Conservation (phyloP, 2,329 filamentous ascomycete genomes). For the Talaromyces albobiverticillius region DNA sequence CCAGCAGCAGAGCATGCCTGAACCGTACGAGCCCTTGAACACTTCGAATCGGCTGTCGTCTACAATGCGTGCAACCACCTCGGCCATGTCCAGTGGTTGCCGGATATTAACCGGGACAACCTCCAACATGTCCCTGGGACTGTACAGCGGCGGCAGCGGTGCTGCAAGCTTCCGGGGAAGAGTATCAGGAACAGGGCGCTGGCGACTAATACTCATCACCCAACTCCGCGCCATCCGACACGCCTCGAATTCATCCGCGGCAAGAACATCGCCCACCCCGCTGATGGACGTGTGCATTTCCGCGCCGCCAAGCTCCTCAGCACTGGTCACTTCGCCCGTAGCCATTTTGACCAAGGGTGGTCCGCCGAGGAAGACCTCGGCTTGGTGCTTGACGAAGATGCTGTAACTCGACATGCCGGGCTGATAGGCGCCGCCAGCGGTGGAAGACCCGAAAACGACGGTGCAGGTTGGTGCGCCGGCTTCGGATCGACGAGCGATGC, state of each 20-base stretch:
- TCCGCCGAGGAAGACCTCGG: slow-evolving; percentile 45
- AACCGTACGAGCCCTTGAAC: slow-evolving; percentile 43
- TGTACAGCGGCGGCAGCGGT: slow-evolving; percentile 27
- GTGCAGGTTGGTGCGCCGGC: slow-evolving; percentile 41
- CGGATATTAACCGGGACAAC: slow-evolving; percentile 41
- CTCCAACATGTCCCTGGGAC: slow-evolving; percentile 35
- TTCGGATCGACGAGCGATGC: slow-evolving; percentile 38
- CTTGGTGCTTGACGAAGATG: slow-evolving; percentile 43
- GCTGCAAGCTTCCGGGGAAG: slow-evolving; percentile 13
- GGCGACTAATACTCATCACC: slow-evolving; percentile 29
- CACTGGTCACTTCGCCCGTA: slow-evolving; percentile 42
- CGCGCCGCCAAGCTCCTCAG: slow-evolving; percentile 44
- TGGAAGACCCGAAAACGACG: slow-evolving; percentile 46
- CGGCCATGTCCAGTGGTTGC: slow-evolving; percentile 37
- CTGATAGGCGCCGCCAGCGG: slow-evolving; percentile 43
- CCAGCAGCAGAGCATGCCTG: slow-evolving; percentile 37
- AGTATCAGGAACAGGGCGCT: slow-evolving; percentile 5
- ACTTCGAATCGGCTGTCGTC: slow-evolving; percentile 39
- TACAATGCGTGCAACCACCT: slow-evolving; percentile 41
- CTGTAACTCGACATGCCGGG: slow-evolving; percentile 44
- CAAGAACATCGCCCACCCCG: slow-evolving; percentile 45
- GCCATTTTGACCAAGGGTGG: slow-evolving; percentile 49
- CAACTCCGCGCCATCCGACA: slow-evolving; percentile 36
- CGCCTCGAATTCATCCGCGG: slow-evolving; percentile 43
- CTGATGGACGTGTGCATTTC: slow-evolving; percentile 40